Evolutionary conservation across 345 rosid genomes (phyloP), one percentile per base, ranked within the genome.

Genomic region (Populus alba): DNA sequence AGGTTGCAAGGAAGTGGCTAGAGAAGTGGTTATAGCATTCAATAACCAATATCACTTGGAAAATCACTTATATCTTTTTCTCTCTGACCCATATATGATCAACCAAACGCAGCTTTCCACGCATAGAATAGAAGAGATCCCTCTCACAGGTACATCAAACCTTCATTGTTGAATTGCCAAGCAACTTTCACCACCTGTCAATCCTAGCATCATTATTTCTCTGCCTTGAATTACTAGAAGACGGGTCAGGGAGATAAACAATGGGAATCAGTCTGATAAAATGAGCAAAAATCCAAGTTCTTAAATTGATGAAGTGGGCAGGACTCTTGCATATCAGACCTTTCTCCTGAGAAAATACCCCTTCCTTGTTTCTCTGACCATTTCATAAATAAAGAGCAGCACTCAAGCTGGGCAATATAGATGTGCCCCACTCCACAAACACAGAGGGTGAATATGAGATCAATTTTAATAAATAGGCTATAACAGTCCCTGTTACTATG

Each of bases 241-340:
- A 89, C 90, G 87, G 86, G 82, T 70, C 80, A 86, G 74, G 87
- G 87, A 83, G 80, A 86, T 84, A 80, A 70, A 78, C 66, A 79
- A 85, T 81, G 84, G 79, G 77, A 84, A 55, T 16, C 70, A 67
- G 71, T 57, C 66, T 18, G 62, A 72, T 66, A 74, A 81, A 79
- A 76, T 55, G 82, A 67, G 75, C 74, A 74, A 66, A 63, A 74
- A 55, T 70, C 67, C 66, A 9, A 62, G 45, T 57, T 66, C 72
- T 72, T 59, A 61, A 62, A 33, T 53, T 27, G 79, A 66, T 63
- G 65, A 68, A 77, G 66, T 75, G 68, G 70, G 68, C 45, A 75
- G 66, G 67, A 76, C 41, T 35, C 57, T 78, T 45, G 29, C 33
- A 65, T 38, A 70, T 38, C 29, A 57, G 77, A 38, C 63, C 72